phyloP scores from a whole-genome alignment of 352 stramenopile species.

The Globisporangium nunn region DNA sequence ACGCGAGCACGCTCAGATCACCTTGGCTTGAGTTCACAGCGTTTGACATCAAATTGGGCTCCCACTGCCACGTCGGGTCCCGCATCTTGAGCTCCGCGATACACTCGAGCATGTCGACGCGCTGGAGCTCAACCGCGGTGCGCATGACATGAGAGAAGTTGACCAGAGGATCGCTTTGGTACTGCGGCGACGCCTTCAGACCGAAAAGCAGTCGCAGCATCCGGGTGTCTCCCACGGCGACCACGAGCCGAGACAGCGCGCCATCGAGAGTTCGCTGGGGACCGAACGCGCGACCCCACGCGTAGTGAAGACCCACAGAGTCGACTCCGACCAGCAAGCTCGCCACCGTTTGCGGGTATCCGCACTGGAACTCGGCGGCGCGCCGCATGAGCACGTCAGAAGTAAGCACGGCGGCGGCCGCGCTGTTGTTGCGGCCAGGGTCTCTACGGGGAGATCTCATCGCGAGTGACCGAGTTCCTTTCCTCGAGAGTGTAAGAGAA shows the following conservation, averaged over 20 bases:
- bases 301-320: neutral
- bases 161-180: neutral
- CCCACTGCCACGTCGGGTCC: neutral
- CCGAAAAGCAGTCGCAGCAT: neutral
- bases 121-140: neutral
- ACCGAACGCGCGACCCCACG: neutral
- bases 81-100: neutral
- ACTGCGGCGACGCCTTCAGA: neutral
- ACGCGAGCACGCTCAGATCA: neutral
- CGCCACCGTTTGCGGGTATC: neutral
- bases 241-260: neutral
- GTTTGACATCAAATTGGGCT: neutral
- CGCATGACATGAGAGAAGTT: neutral
- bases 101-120: slow-evolving; percentile 1
- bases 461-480: too few relatives aligned
- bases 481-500: too few relatives aligned
- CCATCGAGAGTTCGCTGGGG: neutral
- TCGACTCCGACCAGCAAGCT: neutral
- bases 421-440: neutral
- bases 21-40: neutral
- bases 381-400: neutral
- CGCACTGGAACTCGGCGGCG: neutral
- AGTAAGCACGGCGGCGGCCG: neutral
- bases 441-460: too few relatives aligned
- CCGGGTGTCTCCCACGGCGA: neutral